These are phyloP conservation scores for Nemania serpens DNA, from an alignment of 2,329 filamentous ascomycete genomes.

Conservation along the genomic window DNA sequence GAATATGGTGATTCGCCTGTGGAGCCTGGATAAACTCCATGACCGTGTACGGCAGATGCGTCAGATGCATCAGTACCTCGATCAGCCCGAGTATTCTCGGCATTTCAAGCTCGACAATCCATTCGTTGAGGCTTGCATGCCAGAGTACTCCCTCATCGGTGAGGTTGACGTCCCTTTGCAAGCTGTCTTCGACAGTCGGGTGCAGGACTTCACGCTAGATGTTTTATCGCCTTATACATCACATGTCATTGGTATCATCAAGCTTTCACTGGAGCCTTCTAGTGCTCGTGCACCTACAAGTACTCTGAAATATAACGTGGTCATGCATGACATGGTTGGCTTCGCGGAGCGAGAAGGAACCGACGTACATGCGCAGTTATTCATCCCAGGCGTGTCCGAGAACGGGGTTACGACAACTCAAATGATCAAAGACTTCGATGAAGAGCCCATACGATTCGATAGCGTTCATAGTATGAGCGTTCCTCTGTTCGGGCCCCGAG, in stretches of 20 bases:
- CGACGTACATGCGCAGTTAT: constrained; percentile 95
- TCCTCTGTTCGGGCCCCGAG: constrained; percentile 74
- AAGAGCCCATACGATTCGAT: constrained; percentile 89
- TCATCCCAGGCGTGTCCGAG: constrained; percentile 87
- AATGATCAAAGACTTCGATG: constrained; percentile 92
- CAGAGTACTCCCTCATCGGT: constrained; percentile 88
- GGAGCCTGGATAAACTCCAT: constrained; percentile 92
- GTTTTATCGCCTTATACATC: constrained; percentile 91
- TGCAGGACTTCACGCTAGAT: constrained; percentile 92
- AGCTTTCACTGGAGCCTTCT: constrained; percentile 89
- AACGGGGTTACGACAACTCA: constrained; percentile 93
- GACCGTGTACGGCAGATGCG: constrained; percentile 89
- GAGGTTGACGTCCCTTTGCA: constrained; percentile 91
- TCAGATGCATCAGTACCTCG: constrained; percentile 95
- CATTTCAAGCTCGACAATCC: constrained; percentile 93
- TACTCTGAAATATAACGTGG: constrained; percentile 96
- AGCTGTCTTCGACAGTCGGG: constrained; percentile 90
- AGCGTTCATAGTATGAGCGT: constrained; percentile 99
- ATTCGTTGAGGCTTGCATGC: constrained; percentile 88
- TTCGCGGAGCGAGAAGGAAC: constrained; percentile 96
- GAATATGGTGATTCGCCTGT: constrained; percentile 82
- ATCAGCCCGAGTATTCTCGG: constrained; percentile 91
- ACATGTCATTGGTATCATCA: constrained; percentile 87
- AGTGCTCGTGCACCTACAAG: constrained; percentile 89
- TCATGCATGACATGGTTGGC: constrained; percentile 94